phyloP scores from a whole-genome alignment of 441 rosid species.

The Syzygium malaccense region DNA sequence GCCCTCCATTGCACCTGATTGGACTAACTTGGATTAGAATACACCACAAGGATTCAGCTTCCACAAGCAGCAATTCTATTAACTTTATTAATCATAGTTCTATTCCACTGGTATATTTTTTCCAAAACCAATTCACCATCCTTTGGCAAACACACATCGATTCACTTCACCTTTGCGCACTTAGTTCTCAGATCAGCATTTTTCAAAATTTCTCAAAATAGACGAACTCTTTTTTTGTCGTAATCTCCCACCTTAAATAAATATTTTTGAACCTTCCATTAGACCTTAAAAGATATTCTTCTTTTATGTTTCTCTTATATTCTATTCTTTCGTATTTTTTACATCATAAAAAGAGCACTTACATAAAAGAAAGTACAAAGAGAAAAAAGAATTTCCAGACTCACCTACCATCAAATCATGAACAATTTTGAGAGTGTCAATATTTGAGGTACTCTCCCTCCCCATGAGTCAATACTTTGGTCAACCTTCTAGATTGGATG shows the following conservation, averaged over 20 bases:
- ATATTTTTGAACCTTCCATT: not conserved
- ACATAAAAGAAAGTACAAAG: not conserved
- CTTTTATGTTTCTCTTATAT: not conserved
- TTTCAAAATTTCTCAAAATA: not conserved
- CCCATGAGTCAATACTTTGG: not conserved
- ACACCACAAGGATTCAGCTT: not conserved
- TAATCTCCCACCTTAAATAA: not conserved
- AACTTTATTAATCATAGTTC: not conserved
- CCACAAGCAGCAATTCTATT: not conserved
- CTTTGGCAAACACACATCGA: not conserved
- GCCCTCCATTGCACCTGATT: not conserved
- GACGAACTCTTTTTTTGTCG: not conserved
- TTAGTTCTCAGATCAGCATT: not conserved
- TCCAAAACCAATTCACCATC: not conserved
- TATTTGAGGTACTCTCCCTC: not conserved
- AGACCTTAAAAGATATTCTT: not conserved
- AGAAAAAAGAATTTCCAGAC: not conserved
- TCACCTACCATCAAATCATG: not conserved
- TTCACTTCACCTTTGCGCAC: not conserved
- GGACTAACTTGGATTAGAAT: not conserved
- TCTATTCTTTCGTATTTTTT: not conserved
- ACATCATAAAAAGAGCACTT: not conserved
- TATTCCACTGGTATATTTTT: not conserved
- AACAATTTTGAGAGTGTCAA: not conserved
- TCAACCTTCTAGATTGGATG: not conserved